Evolutionary conservation across 805 yeast genomes (phyloP), one percentile per base, ranked within the genome.

Genomic region (Wickerhamomyces xylosicus): DNA sequence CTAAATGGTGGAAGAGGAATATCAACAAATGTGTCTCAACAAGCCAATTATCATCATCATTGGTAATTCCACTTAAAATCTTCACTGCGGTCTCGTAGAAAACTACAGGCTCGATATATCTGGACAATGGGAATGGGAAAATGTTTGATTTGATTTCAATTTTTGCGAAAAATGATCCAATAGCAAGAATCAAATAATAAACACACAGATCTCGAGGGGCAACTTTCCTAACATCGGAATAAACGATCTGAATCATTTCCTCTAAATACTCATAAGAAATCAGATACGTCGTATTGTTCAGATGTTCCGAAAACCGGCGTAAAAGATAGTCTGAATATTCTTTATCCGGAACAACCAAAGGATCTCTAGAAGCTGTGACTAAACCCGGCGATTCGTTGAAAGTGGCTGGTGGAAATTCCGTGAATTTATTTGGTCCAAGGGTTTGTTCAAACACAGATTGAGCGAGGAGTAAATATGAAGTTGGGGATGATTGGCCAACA

Each of bases 401-500:
- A 11, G 56, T 48, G 41, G 59, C 57, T 19, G 62, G 57, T 4
- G 68, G 61, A 38, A 66, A 69, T 31, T 55, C 56, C 1, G 66
- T 59, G 39, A 67, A 64, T 11, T 52, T 50, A 2, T 66, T 58
- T 6, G 50, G 46, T 0, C 67, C 66, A 25, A 61, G 38, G 2
- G 49, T 46, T 15, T 47, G 52, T 21, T 46, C 42, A 44, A 66
- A 67, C 1, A 67, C 50, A 38, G 59, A 62, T 10, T 71, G 48
- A 3, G 64, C 56, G 43, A 68, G 72, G 27, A 62, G 51, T 6
- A 68, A 49, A 33, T 65, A 55, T 2, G 72, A 62, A 10, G 64
- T 52, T 0, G 69, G 64, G 19, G 66, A 62, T 22, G 66, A 58
- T 39, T 67, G 72, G 8, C 72, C 71, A 37, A 66, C 43, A 39